These are phyloP conservation scores for Cytauxzoon felis DNA, from an alignment of 169 alveolate genomes.

Conservation along the genomic window DNA sequence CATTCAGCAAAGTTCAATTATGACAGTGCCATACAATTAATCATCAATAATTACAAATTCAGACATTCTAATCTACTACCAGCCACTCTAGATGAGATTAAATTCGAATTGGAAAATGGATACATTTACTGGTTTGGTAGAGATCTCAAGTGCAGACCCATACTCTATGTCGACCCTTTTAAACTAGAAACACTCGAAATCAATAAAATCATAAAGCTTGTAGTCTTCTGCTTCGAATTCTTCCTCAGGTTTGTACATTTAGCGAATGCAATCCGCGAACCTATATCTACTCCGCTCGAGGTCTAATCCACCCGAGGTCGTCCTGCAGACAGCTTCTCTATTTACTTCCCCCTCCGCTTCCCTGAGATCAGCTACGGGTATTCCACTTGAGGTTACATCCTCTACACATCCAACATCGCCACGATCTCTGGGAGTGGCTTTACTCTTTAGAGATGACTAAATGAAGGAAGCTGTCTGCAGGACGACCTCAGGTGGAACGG, in stretches of 20 bases:
- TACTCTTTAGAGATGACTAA: too few species aligned
- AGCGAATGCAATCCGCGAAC: too few species aligned
- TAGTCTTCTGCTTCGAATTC: conserved; percentile 28
- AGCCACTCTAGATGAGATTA: conserved; percentile 56
- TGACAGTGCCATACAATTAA: conserved; percentile 41
- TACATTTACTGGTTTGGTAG: conserved; percentile 68
- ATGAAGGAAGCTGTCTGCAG: too few species aligned
- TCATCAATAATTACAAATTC: conserved; percentile 55
- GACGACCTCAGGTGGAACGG: too few species aligned
- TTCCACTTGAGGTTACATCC: too few species aligned
- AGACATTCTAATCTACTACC: conserved; percentile 54
- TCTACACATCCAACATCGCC: too few species aligned
- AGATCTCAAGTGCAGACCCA: conserved; percentile 66
- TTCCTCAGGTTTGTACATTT: conserved; percentile 43
- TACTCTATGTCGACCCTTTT: conserved; percentile 39
- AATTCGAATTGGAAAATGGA: conserved; percentile 49
- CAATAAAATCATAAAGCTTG: conserved; percentile 1
- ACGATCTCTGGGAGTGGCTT: too few species aligned
- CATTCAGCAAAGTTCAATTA: conserved; percentile 65
- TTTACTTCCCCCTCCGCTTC: too few species aligned
- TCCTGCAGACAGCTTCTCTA: too few species aligned
- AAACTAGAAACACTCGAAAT: conserved; percentile 3
- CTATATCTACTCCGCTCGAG: too few species aligned
- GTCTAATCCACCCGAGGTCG: too few species aligned
- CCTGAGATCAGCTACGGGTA: too few species aligned